Evolutionary conservation across 2,329 filamentous ascomycete genomes (phyloP).

Genomic region (Pseudogymnoascus sp.): DNA sequence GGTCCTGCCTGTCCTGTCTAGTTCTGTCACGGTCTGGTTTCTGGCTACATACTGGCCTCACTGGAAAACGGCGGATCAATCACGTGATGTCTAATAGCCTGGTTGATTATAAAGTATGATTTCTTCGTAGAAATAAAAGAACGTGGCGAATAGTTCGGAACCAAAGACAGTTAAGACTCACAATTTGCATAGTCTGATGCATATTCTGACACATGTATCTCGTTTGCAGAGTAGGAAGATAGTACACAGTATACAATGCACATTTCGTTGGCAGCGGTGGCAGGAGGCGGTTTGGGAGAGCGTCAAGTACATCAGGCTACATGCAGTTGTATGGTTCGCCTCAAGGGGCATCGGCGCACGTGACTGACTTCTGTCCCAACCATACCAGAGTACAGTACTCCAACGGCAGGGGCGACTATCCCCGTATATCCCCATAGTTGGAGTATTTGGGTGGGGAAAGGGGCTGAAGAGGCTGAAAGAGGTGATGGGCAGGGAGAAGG

Average conservation of each 20-base stretch:
- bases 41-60: background rate
- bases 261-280: background rate
- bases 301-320: background rate
- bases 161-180: background rate
- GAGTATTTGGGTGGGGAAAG: background rate
- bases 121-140: background rate
- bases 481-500: background rate
- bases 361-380: background rate
- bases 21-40: background rate
- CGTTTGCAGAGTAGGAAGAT: background rate
- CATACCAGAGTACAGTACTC: too few species aligned
- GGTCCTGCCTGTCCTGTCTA: background rate
- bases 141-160: background rate
- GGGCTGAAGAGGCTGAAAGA: background rate
- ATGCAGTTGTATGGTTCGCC: background rate
- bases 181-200: background rate
- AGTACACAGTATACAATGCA: too few species aligned
- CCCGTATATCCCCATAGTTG: background rate
- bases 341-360: background rate
- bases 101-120: background rate
- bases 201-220: background rate
- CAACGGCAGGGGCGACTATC: background rate
- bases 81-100: background rate
- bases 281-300: background rate
- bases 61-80: background rate